A percentile compares a stretch with the other conserved stretches of the same genome.
These are phyloP conservation scores for Phytophthora quininea DNA, from an alignment of 352 stramenopile species.

Conservation along the genomic window DNA sequence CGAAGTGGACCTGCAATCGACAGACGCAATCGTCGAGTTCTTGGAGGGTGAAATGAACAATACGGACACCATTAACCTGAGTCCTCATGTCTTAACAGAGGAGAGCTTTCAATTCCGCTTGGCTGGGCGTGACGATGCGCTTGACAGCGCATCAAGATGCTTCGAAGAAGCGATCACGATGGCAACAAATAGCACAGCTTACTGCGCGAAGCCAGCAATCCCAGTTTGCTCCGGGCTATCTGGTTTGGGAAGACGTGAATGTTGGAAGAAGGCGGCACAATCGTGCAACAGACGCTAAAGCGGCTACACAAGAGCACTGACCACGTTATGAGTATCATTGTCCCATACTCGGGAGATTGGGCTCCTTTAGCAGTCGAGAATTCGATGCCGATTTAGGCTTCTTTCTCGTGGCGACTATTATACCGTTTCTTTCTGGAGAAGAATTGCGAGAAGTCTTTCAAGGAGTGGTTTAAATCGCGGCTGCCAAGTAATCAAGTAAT, in stretches of 20 bases:
- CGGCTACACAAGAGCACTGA: conserved; percentile 1
- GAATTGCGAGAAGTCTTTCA: too few relatives aligned
- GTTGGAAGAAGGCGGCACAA: conserved; percentile 37
- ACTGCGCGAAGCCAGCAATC: conserved; percentile 4
- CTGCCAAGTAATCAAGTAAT: too few relatives aligned
- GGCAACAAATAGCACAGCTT: neutral
- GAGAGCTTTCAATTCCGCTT: conserved; percentile 23
- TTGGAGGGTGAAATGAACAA: conserved; percentile 16
- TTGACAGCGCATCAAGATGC: conserved; percentile 7
- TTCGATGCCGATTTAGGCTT: conserved; percentile 42
- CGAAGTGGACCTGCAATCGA: conserved; percentile 24
- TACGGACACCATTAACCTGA: conserved; percentile 4
- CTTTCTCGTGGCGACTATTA: conserved; percentile 40
- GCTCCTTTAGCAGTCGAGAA: conserved; percentile 19
- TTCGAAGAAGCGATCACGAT: conserved; percentile 10
- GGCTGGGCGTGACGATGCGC: conserved; percentile 16
- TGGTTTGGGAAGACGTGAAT: conserved; percentile 43
- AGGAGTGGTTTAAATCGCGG: too few relatives aligned
- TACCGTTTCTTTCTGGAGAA: conserved; percentile 31
- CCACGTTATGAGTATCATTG: conserved; percentile 31
- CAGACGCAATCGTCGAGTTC: neutral
- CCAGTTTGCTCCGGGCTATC: conserved; percentile 23
- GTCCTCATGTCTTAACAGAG: conserved; percentile 6
- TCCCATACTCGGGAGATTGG: conserved; percentile 31
- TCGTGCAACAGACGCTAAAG: conserved; percentile 30